A percentile compares a stretch with the other conserved stretches of the same genome.
These are phyloP conservation scores for Phanerodontia chrysosporium DNA, from an alignment of 768 basidiomycete genomes.

Conservation along the genomic window DNA sequence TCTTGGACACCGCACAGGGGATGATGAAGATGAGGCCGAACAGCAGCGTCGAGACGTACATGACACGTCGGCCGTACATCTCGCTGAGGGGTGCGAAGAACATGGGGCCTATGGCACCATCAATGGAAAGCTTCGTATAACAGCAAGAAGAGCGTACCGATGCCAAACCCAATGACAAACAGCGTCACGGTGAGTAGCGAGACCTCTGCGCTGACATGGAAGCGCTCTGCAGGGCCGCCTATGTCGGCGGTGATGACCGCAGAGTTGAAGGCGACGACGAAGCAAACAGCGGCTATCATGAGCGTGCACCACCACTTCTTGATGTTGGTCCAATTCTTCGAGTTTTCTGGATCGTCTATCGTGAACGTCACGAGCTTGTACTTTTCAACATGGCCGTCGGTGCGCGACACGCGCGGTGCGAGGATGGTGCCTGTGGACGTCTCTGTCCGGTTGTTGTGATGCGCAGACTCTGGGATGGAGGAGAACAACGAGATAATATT, in stretches of 20 bases:
- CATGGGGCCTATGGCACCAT: background rate
- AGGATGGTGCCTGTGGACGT: constrained; percentile 4
- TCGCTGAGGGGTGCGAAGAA: constrained; percentile 26
- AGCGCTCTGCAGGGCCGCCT: constrained; percentile 36
- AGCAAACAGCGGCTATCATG: constrained; percentile 17
- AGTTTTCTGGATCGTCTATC: constrained; percentile 12
- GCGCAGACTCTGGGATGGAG: too few species aligned
- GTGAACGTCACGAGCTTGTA: constrained; percentile 15
- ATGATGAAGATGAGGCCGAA: constrained; percentile 57
- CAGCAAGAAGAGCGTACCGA: constrained; percentile 42
- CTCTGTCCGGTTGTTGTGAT: too few species aligned
- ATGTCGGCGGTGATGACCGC: constrained; percentile 35
- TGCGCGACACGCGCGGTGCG: background rate
- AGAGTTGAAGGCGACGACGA: constrained; percentile 3
- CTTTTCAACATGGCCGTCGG: constrained; percentile 8
- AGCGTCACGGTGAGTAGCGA: constrained; percentile 51
- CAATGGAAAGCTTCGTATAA: background rate
- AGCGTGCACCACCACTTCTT: constrained; percentile 18
- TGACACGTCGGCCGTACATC: constrained; percentile 54
- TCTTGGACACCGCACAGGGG: constrained; percentile 53
- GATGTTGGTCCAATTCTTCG: constrained; percentile 14
- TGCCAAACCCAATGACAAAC: constrained; percentile 57
- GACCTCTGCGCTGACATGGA: constrained; percentile 44
- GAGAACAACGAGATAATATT: too few species aligned
- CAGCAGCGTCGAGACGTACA: constrained; percentile 54